Evolutionary conservation across 2,329 filamentous ascomycete genomes (phyloP).

Genomic region (Cladorrhinum sp.): DNA sequence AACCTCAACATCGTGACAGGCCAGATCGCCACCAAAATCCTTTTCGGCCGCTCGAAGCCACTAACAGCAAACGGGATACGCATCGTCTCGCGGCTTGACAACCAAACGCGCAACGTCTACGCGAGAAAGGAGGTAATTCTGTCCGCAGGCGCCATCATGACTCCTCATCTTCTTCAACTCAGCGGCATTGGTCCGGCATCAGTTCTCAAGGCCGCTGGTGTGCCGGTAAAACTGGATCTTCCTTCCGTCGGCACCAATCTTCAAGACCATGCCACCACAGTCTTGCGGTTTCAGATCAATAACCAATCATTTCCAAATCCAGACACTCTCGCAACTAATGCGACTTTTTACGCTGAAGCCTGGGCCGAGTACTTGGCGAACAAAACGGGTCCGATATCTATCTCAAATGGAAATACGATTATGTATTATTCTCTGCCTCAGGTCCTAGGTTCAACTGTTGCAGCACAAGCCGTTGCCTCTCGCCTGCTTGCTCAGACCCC

Average conservation of each 20-base stretch:
- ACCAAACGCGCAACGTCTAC: conserved; percentile 19
- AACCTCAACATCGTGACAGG: conserved; percentile 24
- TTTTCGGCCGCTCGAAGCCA: conserved; percentile 15
- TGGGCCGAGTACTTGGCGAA: conserved; percentile 26
- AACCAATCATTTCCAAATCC: conserved; percentile 25
- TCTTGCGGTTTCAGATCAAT: conserved; percentile 16
- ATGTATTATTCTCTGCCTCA: conserved; percentile 18
- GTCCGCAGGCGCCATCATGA: conserved; percentile 37
- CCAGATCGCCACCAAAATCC: conserved; percentile 21
- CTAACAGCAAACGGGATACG: conserved; percentile 30
- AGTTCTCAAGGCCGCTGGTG: conserved; percentile 35
- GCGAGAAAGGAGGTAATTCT: conserved; percentile 38
- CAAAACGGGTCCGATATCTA: conserved; percentile 23
- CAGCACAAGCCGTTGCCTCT: conserved; percentile 4
- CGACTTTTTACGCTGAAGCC: conserved; percentile 22
- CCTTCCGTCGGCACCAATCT: conserved; percentile 45
- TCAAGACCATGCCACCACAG: conserved; percentile 34
- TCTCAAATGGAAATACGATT: conserved; percentile 15
- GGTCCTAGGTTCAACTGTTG: conserved; percentile 6
- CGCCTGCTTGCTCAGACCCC: conserved; percentile 16
- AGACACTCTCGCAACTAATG: conserved; percentile 21
- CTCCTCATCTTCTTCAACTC: conserved; percentile 41
- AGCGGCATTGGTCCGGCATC: conserved; percentile 42
- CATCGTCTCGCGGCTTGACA: conserved; percentile 27
- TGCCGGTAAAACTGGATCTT: conserved; percentile 39